Conservation (phyloP, 1,139 yeast genomes). For the Candida glucosophila region DNA sequence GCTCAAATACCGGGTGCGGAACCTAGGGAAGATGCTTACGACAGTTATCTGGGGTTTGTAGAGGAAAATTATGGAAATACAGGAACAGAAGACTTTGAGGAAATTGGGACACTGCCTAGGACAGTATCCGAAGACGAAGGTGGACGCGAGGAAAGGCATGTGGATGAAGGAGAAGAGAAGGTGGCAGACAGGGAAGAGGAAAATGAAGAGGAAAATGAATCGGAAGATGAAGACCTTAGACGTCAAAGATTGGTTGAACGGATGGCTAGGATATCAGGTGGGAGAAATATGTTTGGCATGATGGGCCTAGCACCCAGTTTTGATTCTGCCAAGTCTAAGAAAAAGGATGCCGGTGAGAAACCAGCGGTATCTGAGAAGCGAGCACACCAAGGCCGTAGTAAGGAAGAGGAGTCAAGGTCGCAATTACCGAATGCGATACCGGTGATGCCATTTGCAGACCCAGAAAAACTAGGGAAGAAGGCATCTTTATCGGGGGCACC, state of each 20-base stretch:
- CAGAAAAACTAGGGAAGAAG: constrained; percentile 14
- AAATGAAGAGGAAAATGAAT: constrained; percentile 16
- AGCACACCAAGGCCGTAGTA: constrained; percentile 6
- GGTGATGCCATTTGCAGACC: constrained; percentile 38
- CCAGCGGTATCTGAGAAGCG: constrained; percentile 11
- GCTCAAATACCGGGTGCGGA: constrained; percentile 2
- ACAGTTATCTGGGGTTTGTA: constrained; percentile 7
- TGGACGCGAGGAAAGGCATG: background rate
- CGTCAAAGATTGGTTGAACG: constrained; percentile 79
- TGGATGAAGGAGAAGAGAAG: background rate
- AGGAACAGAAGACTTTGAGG: constrained; percentile 3
- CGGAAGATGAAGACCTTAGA: constrained; percentile 72
- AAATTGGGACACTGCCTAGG: constrained; percentile 19
- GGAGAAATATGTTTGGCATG: constrained; percentile 83
- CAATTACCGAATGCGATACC: constrained; percentile 34
- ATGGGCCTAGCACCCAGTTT: constrained; percentile 49
- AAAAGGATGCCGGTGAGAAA: constrained; percentile 7
- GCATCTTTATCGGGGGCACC: too few species aligned
- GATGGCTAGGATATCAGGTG: constrained; percentile 93
- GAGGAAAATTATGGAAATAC: constrained; percentile 2
- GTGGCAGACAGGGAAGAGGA: constrained; percentile 4
- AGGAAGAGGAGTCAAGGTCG: constrained; percentile 11
- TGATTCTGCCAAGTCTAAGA: constrained; percentile 12
- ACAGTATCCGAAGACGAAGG: constrained; percentile 3
- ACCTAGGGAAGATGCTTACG: constrained; percentile 11